phyloP scores from a whole-genome alignment of 345 rosid species.

The Nasturtium officinale region DNA sequence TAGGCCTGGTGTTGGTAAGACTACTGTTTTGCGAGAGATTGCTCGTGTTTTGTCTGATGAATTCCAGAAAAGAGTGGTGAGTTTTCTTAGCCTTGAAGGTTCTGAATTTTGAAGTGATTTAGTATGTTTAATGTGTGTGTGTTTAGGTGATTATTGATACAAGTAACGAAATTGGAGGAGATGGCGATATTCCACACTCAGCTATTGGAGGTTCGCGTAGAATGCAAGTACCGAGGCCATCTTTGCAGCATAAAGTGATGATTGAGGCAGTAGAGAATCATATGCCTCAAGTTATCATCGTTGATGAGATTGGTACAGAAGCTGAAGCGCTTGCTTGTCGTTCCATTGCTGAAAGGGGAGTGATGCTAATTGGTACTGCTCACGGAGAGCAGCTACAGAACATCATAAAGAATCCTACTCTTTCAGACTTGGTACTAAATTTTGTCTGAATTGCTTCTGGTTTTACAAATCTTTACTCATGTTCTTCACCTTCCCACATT shows the following conservation, averaged over 20 bases:
- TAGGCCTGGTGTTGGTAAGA: conserved; percentile 81
- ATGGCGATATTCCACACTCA: conserved; percentile 72
- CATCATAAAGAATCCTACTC: conserved; percentile 62
- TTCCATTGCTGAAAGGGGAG: conserved; percentile 68
- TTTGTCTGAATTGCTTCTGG: background rate
- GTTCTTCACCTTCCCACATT: background rate
- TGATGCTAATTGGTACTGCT: conserved; percentile 70
- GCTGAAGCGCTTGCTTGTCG: conserved; percentile 72
- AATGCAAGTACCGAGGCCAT: conserved; percentile 72
- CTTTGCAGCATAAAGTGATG: conserved; percentile 72
- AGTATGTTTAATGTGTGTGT: background rate
- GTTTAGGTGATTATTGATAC: conserved; percentile 69
- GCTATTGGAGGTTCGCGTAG: conserved; percentile 79
- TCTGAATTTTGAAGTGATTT: background rate
- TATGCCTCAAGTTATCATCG: conserved; percentile 74
- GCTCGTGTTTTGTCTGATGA: conserved; percentile 69
- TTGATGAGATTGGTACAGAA: conserved; percentile 73
- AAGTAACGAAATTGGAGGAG: conserved; percentile 80
- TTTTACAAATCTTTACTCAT: background rate
- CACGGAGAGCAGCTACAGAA: conserved; percentile 68
- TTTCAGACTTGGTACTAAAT: conserved; percentile 55
- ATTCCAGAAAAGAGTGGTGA: conserved; percentile 65
- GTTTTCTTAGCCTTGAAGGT: conserved; percentile 8
- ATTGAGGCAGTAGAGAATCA: conserved; percentile 79
- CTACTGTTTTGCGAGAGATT: conserved; percentile 67